Conservation (phyloP, 345 rosid species). For the Syzygium aromaticum region DNA sequence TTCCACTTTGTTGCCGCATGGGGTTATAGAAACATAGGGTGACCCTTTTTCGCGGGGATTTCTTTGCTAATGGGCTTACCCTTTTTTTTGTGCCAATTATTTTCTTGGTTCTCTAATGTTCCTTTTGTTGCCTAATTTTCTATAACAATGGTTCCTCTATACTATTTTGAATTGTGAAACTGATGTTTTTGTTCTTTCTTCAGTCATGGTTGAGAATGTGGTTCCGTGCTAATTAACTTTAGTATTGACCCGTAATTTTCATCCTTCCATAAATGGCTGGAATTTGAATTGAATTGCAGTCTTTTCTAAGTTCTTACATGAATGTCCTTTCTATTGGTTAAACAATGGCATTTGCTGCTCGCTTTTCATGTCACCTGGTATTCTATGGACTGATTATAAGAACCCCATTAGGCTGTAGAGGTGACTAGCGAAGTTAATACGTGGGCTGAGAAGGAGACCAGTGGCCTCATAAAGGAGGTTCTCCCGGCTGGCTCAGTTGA, state of each 20-base stretch:
- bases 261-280: neutral
- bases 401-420: conserved; percentile 49
- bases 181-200: neutral
- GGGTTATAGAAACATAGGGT: neutral
- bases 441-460: conserved; percentile 70
- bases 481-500: conserved; percentile 62
- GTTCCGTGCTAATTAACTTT: neutral
- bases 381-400: neutral
- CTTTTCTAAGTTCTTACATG: neutral
- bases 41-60: neutral
- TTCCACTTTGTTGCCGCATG: neutral
- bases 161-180: neutral
- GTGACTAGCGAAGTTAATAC: conserved; percentile 49
- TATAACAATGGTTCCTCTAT: neutral
- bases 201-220: neutral
- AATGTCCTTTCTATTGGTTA: neutral
- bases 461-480: conserved; percentile 67
- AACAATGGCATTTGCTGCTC: neutral
- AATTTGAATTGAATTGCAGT: neutral
- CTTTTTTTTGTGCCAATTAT: neutral
- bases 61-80: neutral
- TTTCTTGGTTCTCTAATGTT: neutral
- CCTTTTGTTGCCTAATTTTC: neutral
- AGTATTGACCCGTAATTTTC: neutral
- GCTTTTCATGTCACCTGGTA: neutral